Percentiles rank a stretch among this genome's conserved stretches.
These are phyloP conservation scores for Pichia norvegensis DNA, from an alignment of 1,139 yeast genomes.

Conservation along the genomic window DNA sequence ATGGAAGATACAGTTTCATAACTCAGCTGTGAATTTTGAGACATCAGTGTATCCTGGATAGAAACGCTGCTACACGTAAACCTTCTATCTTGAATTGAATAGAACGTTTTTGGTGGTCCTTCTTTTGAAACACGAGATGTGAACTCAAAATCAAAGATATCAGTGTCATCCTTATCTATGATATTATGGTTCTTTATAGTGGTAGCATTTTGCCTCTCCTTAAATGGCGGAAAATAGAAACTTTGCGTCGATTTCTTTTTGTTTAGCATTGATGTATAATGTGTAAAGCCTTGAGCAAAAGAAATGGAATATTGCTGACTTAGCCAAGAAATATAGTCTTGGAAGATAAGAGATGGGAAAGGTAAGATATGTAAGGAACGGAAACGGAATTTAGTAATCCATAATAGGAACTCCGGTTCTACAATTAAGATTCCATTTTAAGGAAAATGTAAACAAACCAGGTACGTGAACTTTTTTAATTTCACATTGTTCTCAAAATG, in stretches of 20 bases:
- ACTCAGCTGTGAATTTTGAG: slow-evolving; percentile 3
- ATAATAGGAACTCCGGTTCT: neutral
- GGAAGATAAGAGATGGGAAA: no score
- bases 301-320: neutral
- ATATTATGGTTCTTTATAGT: no score
- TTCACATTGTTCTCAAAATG: neutral
- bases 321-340: no score
- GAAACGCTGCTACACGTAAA: slow-evolving; percentile 6
- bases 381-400: neutral
- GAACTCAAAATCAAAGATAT: no score
- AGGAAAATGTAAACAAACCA: neutral
- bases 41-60: slow-evolving; percentile 5
- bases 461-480: neutral
- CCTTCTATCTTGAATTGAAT: neutral
- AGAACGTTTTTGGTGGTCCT: neutral
- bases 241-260: neutral
- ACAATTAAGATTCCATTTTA: neutral
- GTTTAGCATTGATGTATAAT: neutral
- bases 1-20: neutral
- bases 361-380: no score
- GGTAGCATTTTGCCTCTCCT: neutral
- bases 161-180: neutral
- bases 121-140: neutral
- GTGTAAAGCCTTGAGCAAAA: neutral
- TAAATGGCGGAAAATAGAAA: neutral